Evolutionary conservation across 345 rosid species (phyloP), one percentile per base, ranked within the genome.

Genomic region (Gossypium bickii): DNA sequence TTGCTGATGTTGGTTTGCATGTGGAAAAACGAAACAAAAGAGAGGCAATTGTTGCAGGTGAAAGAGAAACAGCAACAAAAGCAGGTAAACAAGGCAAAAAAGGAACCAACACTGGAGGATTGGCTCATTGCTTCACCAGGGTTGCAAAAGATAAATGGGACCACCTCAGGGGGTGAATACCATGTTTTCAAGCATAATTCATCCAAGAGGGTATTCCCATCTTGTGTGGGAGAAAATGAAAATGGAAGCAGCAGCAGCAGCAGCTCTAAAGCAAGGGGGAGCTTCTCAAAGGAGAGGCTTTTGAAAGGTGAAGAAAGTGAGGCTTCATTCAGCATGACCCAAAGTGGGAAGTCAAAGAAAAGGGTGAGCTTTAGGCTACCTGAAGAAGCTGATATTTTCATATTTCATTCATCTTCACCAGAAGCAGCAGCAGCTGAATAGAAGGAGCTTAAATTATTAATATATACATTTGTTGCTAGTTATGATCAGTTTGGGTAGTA

Each of bases 281-380:
- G 81, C 58, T 63, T 67, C 68, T 75, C 80, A 1, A 41, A 49
- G 65, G 77, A 73, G 60, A 76, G 74, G 44, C 53, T 57, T 0
- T n/a, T 79, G 49, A 53, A 75, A 73, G 18, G 13, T 17, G 75
- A 77, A 25, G 75, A 77, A 18, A 55, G 17, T 34, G 71, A 70
- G 38, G 57, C 20, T 56, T 59, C 59, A 24, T 60, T 60, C 16
- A 22, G 59, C 3, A 60, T 70, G 41, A 72, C 76, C 66, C 77
- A 25, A 29, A 75, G 81, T 48, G 74, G 76, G 67, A 86, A 65
- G 45, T 22, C 10, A 11, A 82, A 80, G 74, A 87, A 84, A 73
- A 85, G 25, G 70, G 88, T 88, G 62, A 83, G 78, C 63, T 88
- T 86, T 76, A 84, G 63, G 76, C 34, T 80, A 41, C 89, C 87